Evolutionary conservation across 2,329 filamentous ascomycete species (phyloP).

Genomic region (Pestalotiopsis sp.): DNA sequence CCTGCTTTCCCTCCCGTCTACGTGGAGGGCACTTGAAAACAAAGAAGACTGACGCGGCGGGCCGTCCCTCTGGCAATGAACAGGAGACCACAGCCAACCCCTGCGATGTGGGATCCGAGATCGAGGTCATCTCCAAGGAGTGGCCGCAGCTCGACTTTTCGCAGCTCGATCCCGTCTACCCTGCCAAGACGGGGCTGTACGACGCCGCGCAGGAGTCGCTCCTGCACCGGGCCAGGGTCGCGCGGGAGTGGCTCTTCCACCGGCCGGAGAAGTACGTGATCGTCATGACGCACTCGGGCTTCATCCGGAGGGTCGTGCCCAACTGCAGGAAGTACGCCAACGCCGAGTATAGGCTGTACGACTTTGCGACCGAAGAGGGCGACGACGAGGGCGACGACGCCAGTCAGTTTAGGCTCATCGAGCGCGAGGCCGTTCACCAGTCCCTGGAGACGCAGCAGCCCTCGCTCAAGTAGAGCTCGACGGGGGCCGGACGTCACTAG

Average conservation of each 20-base stretch:
- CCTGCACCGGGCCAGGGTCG: conserved; percentile 26
- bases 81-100: conserved; percentile 34
- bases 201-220: conserved; percentile 30
- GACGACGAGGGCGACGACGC: not conserved
- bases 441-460: not conserved
- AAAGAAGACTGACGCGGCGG: not conserved
- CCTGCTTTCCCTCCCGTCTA: conserved; percentile 1
- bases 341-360: conserved; percentile 31
- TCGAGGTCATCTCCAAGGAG: conserved; percentile 23
- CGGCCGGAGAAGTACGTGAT: conserved; percentile 32
- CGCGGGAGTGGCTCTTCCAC: conserved; percentile 30
- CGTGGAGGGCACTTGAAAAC: not conserved
- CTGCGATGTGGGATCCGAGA: conserved; percentile 31
- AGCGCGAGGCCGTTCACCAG: not conserved
- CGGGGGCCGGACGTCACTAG: not conserved
- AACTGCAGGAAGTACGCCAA: conserved; percentile 29
- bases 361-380: conserved; percentile 17
- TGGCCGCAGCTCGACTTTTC: conserved; percentile 36
- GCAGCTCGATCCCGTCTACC: conserved; percentile 31
- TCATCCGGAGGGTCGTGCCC: conserved; percentile 28
- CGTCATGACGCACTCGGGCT: conserved; percentile 35
- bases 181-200: conserved; percentile 34
- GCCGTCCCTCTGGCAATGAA: not conserved
- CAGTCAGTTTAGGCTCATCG: conserved; percentile 7
- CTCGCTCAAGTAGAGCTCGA: not conserved